Conservation (phyloP, 208 protist genomes). For the Leishmania braziliensis region DNA sequence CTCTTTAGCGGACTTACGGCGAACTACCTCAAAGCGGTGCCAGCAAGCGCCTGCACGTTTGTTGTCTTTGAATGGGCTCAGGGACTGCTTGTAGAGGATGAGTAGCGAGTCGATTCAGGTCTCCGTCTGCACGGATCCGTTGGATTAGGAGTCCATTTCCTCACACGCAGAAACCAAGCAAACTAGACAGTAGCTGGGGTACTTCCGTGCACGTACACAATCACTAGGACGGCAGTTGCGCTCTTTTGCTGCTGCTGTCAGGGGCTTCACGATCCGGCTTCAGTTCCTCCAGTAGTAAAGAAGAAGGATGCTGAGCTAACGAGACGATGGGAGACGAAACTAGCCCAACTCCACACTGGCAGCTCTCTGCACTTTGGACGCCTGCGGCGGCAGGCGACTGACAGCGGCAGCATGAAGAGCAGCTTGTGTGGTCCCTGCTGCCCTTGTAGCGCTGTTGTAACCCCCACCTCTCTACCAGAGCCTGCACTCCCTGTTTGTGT, state of each 20-base stretch:
- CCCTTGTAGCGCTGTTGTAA: neutral
- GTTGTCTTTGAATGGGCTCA: conserved; percentile 87
- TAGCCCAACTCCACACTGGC: neutral
- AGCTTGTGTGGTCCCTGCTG: neutral
- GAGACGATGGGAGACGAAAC: neutral
- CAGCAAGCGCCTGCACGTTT: conserved; percentile 84
- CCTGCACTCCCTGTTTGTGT: neutral
- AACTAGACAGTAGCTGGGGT: too few species aligned
- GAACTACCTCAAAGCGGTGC: conserved; percentile 90
- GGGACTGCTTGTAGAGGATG: conserved; percentile 61
- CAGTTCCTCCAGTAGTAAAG: neutral
- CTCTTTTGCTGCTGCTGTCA: neutral
- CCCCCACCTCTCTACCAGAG: neutral
- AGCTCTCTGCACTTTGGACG: neutral
- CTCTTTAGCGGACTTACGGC: conserved; percentile 90
- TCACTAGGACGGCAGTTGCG: neutral
- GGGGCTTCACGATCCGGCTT: too few species aligned
- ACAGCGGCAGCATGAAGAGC: neutral
- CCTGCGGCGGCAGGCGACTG: neutral
- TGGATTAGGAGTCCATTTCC: neutral
- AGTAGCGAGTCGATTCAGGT: conserved; percentile 29
- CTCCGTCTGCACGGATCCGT: neutral
- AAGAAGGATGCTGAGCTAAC: neutral
- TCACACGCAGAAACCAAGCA: neutral
- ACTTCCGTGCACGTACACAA: neutral